A percentile compares a stretch with the other conserved stretches of the same genome.
Conservation (phyloP, 2,329 filamentous ascomycete genomes). For the Hysterium pulicare region DNA sequence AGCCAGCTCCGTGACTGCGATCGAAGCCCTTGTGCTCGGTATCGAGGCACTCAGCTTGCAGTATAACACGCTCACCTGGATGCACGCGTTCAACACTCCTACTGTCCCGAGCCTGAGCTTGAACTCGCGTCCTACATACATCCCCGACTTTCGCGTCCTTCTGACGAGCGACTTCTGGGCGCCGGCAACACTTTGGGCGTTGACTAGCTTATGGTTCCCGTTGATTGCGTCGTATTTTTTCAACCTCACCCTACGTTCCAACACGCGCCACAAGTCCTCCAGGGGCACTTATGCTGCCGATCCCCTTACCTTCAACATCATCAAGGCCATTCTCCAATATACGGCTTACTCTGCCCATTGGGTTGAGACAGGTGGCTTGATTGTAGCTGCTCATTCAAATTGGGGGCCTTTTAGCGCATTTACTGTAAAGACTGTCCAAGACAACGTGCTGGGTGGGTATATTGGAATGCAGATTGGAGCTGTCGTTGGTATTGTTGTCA, state of each 20-base stretch:
- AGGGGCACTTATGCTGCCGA: constrained; percentile 64
- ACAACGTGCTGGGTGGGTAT: constrained; percentile 68
- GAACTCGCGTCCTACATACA: constrained; percentile 58
- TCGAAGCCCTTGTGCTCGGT: constrained; percentile 42
- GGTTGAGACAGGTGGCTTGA: constrained; percentile 13
- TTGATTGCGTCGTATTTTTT: constrained; percentile 79
- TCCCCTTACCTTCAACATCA: constrained; percentile 84
- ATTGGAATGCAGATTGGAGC: constrained; percentile 66
- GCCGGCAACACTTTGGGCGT: constrained; percentile 70
- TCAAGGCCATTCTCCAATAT: constrained; percentile 78
- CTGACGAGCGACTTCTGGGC: constrained; percentile 80
- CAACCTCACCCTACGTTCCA: constrained; percentile 68
- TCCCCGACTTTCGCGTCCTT: constrained; percentile 79
- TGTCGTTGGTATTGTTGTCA: constrained; percentile 64
- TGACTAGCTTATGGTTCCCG: constrained; percentile 70
- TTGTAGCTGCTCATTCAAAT: constrained; percentile 11
- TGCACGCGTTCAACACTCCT: constrained; percentile 71
- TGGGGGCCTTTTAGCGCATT: constrained; percentile 58
- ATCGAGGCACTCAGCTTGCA: constrained; percentile 69
- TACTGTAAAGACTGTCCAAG: constrained; percentile 61
- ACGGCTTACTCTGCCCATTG: constrained; percentile 67
- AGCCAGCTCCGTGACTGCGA: constrained; percentile 63
- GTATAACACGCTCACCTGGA: constrained; percentile 65
- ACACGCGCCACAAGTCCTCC: constrained; percentile 42
- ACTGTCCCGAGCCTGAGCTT: constrained; percentile 55